Evolutionary conservation across 352 stramenopile genomes (phyloP).

Genomic region (Globisporangium sylvaticum): DNA sequence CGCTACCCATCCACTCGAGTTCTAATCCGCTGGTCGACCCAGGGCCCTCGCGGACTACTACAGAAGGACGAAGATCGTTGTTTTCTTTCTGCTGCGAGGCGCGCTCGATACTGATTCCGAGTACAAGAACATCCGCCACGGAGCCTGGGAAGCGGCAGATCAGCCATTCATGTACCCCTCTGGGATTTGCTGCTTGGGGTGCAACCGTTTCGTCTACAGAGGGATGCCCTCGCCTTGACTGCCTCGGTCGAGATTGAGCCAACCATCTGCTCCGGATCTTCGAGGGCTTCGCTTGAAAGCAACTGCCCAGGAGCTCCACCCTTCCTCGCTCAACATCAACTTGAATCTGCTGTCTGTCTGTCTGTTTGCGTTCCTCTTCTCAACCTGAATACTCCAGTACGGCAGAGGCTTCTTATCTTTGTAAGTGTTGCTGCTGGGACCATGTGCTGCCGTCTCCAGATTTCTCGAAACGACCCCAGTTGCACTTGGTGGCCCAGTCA

Average conservation of each 20-base stretch:
- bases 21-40: not conserved
- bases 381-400: too few species aligned
- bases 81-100: not conserved
- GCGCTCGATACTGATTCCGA: not conserved
- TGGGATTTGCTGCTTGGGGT: too few species aligned
- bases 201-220: too few species aligned
- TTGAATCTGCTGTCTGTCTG: not conserved
- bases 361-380: too few species aligned
- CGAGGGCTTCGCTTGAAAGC: too few species aligned
- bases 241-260: not conserved
- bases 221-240: not conserved
- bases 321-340: not conserved
- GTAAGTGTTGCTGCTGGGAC: not conserved
- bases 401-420: not conserved
- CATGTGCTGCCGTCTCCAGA: not conserved
- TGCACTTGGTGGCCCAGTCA: not conserved
- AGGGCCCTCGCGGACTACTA: not conserved
- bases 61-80: not conserved
- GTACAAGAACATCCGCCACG: not conserved
- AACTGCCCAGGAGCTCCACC: too few species aligned
- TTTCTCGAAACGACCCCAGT: not conserved
- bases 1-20: not conserved
- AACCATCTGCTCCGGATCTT: not conserved
- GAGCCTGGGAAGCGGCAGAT: not conserved
- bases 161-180: too few species aligned